Evolutionary conservation across 257 asterid species (phyloP).

Genomic region (Fraxinus excelsior): DNA sequence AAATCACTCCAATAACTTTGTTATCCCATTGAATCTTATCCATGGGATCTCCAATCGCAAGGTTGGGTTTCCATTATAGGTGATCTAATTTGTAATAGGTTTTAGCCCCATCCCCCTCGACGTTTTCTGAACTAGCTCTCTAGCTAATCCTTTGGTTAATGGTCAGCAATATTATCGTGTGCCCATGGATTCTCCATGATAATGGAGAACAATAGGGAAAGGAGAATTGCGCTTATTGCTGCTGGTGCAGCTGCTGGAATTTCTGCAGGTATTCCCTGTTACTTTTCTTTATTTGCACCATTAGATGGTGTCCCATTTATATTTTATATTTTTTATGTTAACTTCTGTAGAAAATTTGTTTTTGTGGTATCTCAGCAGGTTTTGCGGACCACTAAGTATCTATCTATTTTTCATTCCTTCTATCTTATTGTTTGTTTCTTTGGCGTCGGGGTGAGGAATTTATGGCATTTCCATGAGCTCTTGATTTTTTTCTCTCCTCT

Average conservation of each 20-base stretch:
- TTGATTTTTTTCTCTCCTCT: no score
- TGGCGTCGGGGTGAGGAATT: no score
- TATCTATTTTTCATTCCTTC: slow-evolving; percentile 10
- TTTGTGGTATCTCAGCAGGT: neutral
- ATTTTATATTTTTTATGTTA: neutral
- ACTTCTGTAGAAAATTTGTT: neutral
- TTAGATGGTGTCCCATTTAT: neutral
- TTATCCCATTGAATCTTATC: no score
- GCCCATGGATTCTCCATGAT: slow-evolving; percentile 87
- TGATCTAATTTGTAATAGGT: no score
- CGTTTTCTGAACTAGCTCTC: no score
- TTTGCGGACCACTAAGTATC: neutral
- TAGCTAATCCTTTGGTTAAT: no score
- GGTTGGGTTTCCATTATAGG: no score
- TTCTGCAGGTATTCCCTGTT: slow-evolving; percentile 69
- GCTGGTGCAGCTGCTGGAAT: slow-evolving; percentile 99
- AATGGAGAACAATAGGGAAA: slow-evolving; percentile 97
- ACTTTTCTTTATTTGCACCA: neutral
- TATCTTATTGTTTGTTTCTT: neutral
- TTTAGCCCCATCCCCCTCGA: no score
- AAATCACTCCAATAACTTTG: no score
- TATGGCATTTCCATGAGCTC: no score
- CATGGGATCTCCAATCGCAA: no score
- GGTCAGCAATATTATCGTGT: no score
- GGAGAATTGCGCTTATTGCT: slow-evolving; percentile 95